Base-by-base conservation (phyloP, 176 grass and related monocot species). In the Triticum timopheevii region DNA sequence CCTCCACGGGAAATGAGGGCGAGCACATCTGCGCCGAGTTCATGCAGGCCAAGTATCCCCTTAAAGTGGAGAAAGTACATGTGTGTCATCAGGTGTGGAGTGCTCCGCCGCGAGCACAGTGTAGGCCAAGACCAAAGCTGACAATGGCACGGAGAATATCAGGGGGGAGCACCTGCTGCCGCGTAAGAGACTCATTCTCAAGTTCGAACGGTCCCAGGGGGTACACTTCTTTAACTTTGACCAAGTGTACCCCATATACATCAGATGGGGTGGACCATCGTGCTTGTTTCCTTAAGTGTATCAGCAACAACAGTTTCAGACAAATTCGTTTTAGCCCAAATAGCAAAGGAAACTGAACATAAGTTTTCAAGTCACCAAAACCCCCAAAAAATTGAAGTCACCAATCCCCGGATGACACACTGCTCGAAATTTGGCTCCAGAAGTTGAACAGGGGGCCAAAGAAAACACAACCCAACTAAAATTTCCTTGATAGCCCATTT, bases 101-200 rank as follows among this genome's bases (percentile, higher is more conserved):
- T 38, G 63, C 62, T 19, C 30, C 78, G 49, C 7, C 13, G 4
- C 22, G 70, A 69, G 49, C 88, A 90, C 36, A 1, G 10, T 24
- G 9, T 2, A 35, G 12, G 27, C 12, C 27, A 19, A 81, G 5
- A 3, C 12, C 42, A 12, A 69, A 19, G 6, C 7, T 4, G 7
- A 15, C 25, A 0, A 13, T 70, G 25, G 1, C 30, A 24, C 0
- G 6, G 66, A 16, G 28, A 52, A 52, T 52, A 40, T 50, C 83
- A 38, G 25, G 62, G 88, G 81, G 20, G 70, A 86, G 20, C 50
- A 36, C 61, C 63, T 90, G 36, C 83, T 83, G 39, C 88, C 27
- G 7, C 49, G 83, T 78, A 90, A 82, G 83, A 40, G 78, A 28
- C 12, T 74, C 8, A 7, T 16, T 64, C 65, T 82, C 71, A 86